These are phyloP conservation scores for Fonsecaea pedrosoi DNA, from an alignment of 2,329 filamentous ascomycete species.

Conservation along the genomic window DNA sequence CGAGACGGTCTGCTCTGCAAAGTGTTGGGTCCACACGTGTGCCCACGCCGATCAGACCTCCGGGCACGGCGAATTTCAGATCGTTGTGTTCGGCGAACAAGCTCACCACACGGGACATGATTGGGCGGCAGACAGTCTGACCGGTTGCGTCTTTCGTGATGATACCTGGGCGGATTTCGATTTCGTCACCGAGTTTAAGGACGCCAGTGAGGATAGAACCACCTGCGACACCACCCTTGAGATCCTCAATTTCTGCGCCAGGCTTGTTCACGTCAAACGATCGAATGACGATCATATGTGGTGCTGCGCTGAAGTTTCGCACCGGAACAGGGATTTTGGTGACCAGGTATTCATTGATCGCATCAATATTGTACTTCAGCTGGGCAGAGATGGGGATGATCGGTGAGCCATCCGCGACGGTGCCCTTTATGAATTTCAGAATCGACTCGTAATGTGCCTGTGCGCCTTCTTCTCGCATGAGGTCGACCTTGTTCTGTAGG, in stretches of 20 bases:
- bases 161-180: conserved; percentile 98
- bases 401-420: conserved; percentile 90
- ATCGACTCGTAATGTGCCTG: conserved; percentile 96
- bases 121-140: conserved; percentile 93
- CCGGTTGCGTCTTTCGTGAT: conserved; percentile 94
- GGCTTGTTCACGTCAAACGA: conserved; percentile 99
- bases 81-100: conserved; percentile 98
- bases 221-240: conserved; percentile 98
- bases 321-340: conserved; percentile 91
- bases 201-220: conserved; percentile 96
- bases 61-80: conserved; percentile 96
- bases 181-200: conserved; percentile 94
- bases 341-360: conserved; percentile 94
- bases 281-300: conserved; percentile 99
- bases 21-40: conserved; percentile 97
- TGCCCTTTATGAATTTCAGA: conserved; percentile 96
- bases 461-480: conserved; percentile 96
- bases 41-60: conserved; percentile 97
- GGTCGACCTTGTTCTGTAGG: conserved; percentile 98
- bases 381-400: conserved; percentile 97
- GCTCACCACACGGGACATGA: conserved; percentile 92
- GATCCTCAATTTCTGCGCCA: conserved; percentile 95
- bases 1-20: conserved; percentile 97
- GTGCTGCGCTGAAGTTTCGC: conserved; percentile 87
- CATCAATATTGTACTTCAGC: conserved; percentile 99